phyloP scores from a whole-genome alignment of 169 alveolate species.

The Plasmodium adleri region DNA sequence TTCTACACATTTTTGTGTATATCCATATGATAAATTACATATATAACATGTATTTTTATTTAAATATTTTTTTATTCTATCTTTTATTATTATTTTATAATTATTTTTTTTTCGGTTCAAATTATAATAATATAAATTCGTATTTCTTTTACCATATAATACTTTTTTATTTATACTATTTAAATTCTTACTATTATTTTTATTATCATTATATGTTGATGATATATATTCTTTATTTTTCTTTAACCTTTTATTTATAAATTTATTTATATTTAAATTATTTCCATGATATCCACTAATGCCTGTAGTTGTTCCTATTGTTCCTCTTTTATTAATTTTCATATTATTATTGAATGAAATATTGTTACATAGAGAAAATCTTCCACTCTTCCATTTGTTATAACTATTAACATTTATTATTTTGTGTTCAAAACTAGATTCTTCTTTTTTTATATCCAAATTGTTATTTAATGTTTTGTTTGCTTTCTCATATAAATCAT shows the following conservation, averaged over 20 bases:
- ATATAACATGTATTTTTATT: constrained; percentile 54
- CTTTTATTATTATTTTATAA: constrained; percentile 63
- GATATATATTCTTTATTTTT: constrained; percentile 17
- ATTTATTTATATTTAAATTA: not conserved
- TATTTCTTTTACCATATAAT: not conserved
- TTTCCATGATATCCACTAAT: not conserved
- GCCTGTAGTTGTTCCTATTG: not conserved
- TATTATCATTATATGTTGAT: not conserved
- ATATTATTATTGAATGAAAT: no score
- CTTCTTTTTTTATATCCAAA: no score
- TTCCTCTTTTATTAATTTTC: no score
- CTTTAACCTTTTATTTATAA: not conserved
- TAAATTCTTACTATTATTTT: not conserved
- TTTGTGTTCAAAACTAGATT: no score
- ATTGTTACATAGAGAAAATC: no score
- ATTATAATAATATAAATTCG: constrained; percentile 24
- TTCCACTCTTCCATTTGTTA: no score
- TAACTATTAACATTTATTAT: no score
- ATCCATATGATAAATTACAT: constrained; percentile 66
- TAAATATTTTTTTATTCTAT: constrained; percentile 56
- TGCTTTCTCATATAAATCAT: not conserved
- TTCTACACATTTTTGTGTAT: constrained; percentile 73
- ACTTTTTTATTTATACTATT: not conserved
- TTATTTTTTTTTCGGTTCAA: constrained; percentile 42
- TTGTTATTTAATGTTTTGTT: not conserved